These are phyloP conservation scores for Nephelium lappaceum DNA, from an alignment of 345 rosid species.

Conservation along the genomic window DNA sequence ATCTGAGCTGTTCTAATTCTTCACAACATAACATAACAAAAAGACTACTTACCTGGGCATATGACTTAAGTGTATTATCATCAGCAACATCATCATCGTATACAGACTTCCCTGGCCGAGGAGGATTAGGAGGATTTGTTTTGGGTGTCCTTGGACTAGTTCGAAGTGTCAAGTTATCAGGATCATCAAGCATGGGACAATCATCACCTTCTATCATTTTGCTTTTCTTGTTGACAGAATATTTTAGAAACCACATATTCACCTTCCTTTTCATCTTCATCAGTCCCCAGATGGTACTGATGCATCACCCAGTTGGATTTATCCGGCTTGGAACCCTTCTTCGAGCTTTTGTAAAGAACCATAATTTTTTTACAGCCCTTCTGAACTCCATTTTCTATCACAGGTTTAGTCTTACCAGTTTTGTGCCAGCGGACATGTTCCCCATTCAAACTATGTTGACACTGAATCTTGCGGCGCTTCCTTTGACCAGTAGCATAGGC, in stretches of 20 bases:
- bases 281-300: conserved; percentile 85
- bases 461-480: conserved; percentile 82
- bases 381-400: conserved; percentile 59
- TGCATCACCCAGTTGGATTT: conserved; percentile 90
- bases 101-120: conserved; percentile 36
- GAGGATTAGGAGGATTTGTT: conserved; percentile 62
- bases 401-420: conserved; percentile 83
- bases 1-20: conserved; percentile 1
- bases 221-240: conserved; percentile 63
- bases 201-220: conserved; percentile 36
- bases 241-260: conserved; percentile 82
- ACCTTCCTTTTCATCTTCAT: conserved; percentile 69
- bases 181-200: conserved; percentile 31
- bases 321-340: conserved; percentile 68
- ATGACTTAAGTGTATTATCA: conserved; percentile 19
- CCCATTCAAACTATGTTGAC: conserved; percentile 37
- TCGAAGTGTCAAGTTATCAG: conserved; percentile 39
- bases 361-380: conserved; percentile 88
- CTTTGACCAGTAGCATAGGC: conserved; percentile 93
- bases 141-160: conserved; percentile 78
- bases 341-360: conserved; percentile 84
- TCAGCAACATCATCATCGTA: conserved; percentile 34
- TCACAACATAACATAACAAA: neutral
- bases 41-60: conserved; percentile 37
- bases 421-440: conserved; percentile 96